Evolutionary conservation across 2,329 filamentous ascomycete genomes (phyloP).

Genomic region (Dactylella cylindrospora): DNA sequence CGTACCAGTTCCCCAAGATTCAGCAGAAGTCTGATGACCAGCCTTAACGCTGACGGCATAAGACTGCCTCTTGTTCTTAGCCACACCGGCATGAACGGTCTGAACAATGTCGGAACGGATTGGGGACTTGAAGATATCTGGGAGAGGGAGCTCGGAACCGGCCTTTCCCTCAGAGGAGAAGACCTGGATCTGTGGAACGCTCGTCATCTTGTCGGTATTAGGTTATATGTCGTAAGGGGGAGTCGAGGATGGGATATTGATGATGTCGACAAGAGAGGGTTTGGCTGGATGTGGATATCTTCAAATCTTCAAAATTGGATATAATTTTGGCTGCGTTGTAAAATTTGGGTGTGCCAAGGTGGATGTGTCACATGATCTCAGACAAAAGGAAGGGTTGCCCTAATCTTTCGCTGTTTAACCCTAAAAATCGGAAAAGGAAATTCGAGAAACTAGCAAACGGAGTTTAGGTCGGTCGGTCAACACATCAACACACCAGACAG

Average conservation of each 20-base stretch:
- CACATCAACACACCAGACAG: too few species aligned
- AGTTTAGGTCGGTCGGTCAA: too few species aligned
- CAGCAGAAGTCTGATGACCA: constrained; percentile 98
- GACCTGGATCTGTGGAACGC: constrained; percentile 86
- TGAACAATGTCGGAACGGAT: constrained; percentile 99
- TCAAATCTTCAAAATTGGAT: constrained; percentile 41
- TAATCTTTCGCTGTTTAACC: too few species aligned
- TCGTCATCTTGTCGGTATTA: constrained; percentile 39
- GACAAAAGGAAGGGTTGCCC: constrained; percentile 21
- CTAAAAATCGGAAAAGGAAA: too few species aligned
- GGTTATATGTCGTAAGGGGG: constrained; percentile 20
- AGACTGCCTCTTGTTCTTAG: constrained; percentile 99
- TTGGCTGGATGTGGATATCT: constrained; percentile 19
- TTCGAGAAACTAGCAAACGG: too few species aligned
- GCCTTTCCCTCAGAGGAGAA: constrained; percentile 93
- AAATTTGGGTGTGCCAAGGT: constrained; percentile 36
- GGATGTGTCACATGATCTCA: too few species aligned
- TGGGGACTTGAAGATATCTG: constrained; percentile 93
- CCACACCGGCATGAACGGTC: constrained; percentile 94
- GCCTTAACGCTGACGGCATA: constrained; percentile 99
- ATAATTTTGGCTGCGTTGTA: constrained; percentile 42
- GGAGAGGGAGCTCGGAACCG: constrained; percentile 85
- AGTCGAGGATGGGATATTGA: constrained; percentile 10
- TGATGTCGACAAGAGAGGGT: constrained; percentile 42
- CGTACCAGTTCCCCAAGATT: constrained; percentile 99